A percentile compares a stretch with the other conserved stretches of the same genome.
Conservation (phyloP, 2,329 filamentous ascomycete genomes). For the Fusarium keratoplasticum region DNA sequence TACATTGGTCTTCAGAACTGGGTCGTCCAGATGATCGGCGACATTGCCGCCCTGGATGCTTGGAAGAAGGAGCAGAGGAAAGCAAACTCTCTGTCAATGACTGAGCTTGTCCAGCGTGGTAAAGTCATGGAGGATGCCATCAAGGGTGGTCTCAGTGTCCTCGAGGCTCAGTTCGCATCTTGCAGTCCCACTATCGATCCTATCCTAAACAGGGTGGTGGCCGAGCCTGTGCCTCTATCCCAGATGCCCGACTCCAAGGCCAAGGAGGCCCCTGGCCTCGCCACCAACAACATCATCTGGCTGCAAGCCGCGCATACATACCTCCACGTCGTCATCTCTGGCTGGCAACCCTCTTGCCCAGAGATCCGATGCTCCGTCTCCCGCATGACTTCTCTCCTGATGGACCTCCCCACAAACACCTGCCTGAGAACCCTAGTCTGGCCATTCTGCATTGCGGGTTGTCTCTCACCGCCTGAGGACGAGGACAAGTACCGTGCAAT, state of each 20-base stretch:
- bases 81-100: slow-evolving; percentile 57
- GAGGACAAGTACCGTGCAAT: slow-evolving; percentile 57
- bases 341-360: slow-evolving; percentile 61
- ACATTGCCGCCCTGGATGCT: slow-evolving; percentile 64
- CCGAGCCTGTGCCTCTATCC: slow-evolving; percentile 39
- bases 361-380: slow-evolving; percentile 53
- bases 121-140: slow-evolving; percentile 54
- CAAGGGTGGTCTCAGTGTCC: slow-evolving; percentile 45
- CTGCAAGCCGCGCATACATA: slow-evolving; percentile 61
- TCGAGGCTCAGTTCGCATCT: slow-evolving; percentile 41
- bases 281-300: slow-evolving; percentile 57
- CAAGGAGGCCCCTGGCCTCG: slow-evolving; percentile 37
- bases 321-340: slow-evolving; percentile 60
- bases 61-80: slow-evolving; percentile 64
- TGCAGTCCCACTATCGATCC: slow-evolving; percentile 4
- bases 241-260: slow-evolving; percentile 25
- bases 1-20: slow-evolving; percentile 69
- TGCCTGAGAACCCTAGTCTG: slow-evolving; percentile 53
- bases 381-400: slow-evolving; percentile 51
- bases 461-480: slow-evolving; percentile 53
- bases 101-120: slow-evolving; percentile 59
- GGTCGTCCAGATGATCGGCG: slow-evolving; percentile 65
- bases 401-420: slow-evolving; percentile 45
- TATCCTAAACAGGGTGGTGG: slow-evolving; percentile 35
- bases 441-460: slow-evolving; percentile 57